phyloP scores from a whole-genome alignment of 345 rosid genomes.

The Fremontodendron californicum region DNA sequence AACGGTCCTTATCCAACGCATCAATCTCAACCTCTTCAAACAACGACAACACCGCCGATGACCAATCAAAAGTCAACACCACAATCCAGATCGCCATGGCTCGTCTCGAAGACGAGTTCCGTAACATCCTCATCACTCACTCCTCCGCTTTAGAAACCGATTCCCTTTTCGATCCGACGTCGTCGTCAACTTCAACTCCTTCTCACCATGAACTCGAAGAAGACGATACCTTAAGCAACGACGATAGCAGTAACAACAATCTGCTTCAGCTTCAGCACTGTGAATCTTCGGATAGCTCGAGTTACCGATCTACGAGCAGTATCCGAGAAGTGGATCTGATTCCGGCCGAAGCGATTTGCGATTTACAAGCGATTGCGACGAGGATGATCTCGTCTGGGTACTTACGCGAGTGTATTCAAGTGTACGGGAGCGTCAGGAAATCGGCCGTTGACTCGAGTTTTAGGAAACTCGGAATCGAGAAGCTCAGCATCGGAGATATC shows the following conservation, averaged over 20 bases:
- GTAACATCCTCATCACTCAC: conserved; percentile 63
- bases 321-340: conserved; percentile 86
- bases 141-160: conserved; percentile 63
- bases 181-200: conserved; percentile 20
- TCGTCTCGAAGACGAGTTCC: conserved; percentile 92
- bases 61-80: conserved; percentile 46
- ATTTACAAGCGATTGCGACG: conserved; percentile 66
- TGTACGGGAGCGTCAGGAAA: conserved; percentile 81
- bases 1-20: conserved; percentile 43
- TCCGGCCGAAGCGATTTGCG: conserved; percentile 58
- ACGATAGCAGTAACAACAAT: not conserved
- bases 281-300: conserved; percentile 21
- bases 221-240: conserved; percentile 14
- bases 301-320: conserved; percentile 73
- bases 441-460: conserved; percentile 77
- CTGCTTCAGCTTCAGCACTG: conserved; percentile 14
- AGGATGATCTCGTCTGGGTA: conserved; percentile 80
- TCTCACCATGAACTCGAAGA: conserved; percentile 29
- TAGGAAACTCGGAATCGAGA: conserved; percentile 73
- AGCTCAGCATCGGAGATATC: conserved; percentile 82
- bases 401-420: conserved; percentile 86
- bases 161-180: conserved; percentile 38
- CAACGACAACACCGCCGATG: conserved; percentile 6
- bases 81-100: conserved; percentile 98
- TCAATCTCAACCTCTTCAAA: conserved; percentile 29